Evolutionary conservation across 2,329 filamentous ascomycete genomes (phyloP).

Genomic region (Coniochaeta sp.): DNA sequence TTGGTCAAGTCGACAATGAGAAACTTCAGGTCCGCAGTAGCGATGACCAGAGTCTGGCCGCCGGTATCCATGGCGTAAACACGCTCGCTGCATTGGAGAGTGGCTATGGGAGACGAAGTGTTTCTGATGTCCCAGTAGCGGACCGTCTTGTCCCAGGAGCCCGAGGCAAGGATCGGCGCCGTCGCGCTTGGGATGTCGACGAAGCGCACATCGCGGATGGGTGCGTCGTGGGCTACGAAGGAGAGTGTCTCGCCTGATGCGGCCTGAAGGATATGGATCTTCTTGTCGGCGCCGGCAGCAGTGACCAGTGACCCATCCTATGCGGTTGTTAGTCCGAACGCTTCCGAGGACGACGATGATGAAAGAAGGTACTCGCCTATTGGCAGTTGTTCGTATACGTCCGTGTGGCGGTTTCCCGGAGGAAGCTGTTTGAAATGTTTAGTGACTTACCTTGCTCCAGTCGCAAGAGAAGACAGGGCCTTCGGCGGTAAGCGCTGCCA

Average conservation of each 20-base stretch:
- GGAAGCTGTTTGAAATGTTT: constrained; percentile 18
- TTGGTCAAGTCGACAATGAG: constrained; percentile 24
- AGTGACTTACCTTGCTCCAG: constrained; percentile 29
- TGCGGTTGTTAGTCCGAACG: background rate
- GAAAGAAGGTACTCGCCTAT: constrained; percentile 10
- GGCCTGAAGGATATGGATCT: constrained; percentile 20
- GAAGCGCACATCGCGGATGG: constrained; percentile 24
- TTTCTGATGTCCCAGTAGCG: constrained; percentile 50
- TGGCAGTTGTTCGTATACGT: constrained; percentile 10
- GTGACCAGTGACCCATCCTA: constrained; percentile 25
- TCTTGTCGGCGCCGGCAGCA: constrained; percentile 24
- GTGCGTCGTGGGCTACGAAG: constrained; percentile 20
- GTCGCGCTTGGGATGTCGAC: constrained; percentile 17
- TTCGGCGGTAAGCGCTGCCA: constrained; percentile 15
- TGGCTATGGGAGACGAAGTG: constrained; percentile 30
- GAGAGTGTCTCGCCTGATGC: constrained; percentile 17
- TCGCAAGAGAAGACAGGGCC: constrained; percentile 25
- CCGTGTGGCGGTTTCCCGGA: constrained; percentile 13
- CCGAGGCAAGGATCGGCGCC: constrained; percentile 21
- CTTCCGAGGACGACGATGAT: constrained; percentile 3
- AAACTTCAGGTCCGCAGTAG: constrained; percentile 21
- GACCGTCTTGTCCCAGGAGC: constrained; percentile 50
- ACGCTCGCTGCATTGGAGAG: constrained; percentile 40
- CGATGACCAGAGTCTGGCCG: constrained; percentile 19
- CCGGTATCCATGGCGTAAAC: constrained; percentile 30